Evolutionary conservation across 169 alveolate species (phyloP).

Genomic region (Miamiensis avidus): DNA sequence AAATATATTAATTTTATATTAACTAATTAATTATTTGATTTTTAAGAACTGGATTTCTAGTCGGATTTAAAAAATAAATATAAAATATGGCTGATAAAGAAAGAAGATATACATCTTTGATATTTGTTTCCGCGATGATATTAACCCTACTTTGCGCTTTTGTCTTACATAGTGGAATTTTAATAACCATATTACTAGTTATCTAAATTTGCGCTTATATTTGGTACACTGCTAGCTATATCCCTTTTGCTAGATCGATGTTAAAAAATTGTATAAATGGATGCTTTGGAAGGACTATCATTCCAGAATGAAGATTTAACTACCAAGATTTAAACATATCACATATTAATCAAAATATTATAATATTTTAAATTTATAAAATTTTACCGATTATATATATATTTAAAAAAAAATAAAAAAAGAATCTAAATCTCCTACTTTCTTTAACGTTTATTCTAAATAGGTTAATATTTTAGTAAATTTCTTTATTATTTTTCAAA

Average conservation of each 20-base stretch:
- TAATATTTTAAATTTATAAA: too few relatives aligned
- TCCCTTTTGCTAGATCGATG: constrained; percentile 50
- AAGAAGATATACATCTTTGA: constrained; percentile 39
- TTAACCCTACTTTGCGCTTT: constrained; percentile 35
- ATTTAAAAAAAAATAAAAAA: too few relatives aligned
- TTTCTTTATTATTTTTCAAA: too few relatives aligned
- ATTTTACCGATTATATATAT: too few relatives aligned
- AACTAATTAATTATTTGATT: too few relatives aligned
- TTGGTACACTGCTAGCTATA: constrained; percentile 52
- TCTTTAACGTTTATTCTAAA: too few relatives aligned
- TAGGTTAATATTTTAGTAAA: too few relatives aligned
- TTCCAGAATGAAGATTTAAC: too few relatives aligned
- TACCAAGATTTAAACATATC: too few relatives aligned
- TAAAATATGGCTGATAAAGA: constrained; percentile 39
- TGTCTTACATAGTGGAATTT: constrained; percentile 13
- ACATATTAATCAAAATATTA: too few relatives aligned
- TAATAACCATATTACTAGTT: constrained; percentile 33
- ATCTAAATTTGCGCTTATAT: constrained; percentile 38
- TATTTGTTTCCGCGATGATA: constrained; percentile 26
- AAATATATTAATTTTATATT: too few relatives aligned
- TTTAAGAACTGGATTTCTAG: constrained; percentile 46
- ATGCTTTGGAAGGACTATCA: neutral
- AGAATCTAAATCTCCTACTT: too few relatives aligned
- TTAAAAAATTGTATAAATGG: constrained; percentile 30
- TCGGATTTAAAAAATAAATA: constrained; percentile 41